These are phyloP conservation scores for Cydonia oblonga DNA, from an alignment of 331 rosid genomes.

Conservation along the genomic window DNA sequence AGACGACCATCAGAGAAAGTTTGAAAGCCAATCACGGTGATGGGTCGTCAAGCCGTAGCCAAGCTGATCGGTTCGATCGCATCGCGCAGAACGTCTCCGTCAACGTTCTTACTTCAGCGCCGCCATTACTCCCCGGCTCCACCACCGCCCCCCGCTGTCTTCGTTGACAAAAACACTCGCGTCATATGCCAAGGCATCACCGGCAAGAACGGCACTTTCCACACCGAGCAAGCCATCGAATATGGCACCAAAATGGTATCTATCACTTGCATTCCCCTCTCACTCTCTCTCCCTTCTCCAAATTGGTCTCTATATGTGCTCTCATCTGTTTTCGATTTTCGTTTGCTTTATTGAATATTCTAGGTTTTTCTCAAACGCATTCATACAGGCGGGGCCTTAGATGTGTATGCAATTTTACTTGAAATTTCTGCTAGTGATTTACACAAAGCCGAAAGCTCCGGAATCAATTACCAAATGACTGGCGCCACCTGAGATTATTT, in stretches of 20 bases:
- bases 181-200: constrained; percentile 97
- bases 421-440: not conserved
- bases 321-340: not conserved
- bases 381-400: not conserved
- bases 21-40: constrained; percentile 6
- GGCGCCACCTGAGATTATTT: not conserved
- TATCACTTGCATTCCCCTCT: not conserved
- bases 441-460: not conserved
- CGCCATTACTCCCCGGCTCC: constrained; percentile 52
- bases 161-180: constrained; percentile 94
- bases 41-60: constrained; percentile 50
- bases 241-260: constrained; percentile 94
- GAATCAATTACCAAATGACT: not conserved
- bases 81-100: constrained; percentile 16
- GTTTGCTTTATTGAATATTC: not conserved
- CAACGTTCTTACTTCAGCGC: constrained; percentile 12
- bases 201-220: constrained; percentile 89
- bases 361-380: not conserved
- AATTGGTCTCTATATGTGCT: not conserved
- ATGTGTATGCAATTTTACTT: not conserved
- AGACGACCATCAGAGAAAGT: not conserved
- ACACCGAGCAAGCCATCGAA: constrained; percentile 95
- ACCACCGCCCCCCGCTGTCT: constrained; percentile 66
- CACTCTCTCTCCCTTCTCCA: not conserved
- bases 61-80: constrained; percentile 39